These are phyloP conservation scores for Ricinus communis DNA, from an alignment of 345 rosid species.

Conservation along the genomic window DNA sequence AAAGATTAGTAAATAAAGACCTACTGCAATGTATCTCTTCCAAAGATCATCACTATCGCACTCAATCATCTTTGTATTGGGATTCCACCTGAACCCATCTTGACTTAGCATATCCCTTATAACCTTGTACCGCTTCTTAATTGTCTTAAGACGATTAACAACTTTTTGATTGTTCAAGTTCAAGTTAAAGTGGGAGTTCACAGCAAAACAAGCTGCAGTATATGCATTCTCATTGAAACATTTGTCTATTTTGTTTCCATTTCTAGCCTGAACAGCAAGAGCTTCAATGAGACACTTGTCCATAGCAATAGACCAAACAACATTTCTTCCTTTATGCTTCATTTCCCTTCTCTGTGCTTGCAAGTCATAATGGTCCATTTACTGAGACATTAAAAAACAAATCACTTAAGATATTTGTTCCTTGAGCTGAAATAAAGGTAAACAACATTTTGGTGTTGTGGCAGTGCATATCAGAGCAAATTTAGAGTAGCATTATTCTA, in stretches of 20 bases:
- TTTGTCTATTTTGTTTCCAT: conserved; percentile 76
- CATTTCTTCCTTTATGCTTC: conserved; percentile 88
- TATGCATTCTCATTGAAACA: conserved; percentile 81
- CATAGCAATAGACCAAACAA: conserved; percentile 86
- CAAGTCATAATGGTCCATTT: conserved; percentile 64
- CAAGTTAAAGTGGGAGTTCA: conserved; percentile 62
- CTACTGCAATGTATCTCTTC: conserved; percentile 77
- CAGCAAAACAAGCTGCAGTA: conserved; percentile 72
- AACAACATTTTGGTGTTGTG: not conserved
- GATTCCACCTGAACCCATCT: conserved; percentile 82
- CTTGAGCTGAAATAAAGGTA: not conserved
- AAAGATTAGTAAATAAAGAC: conserved; percentile 14
- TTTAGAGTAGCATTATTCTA: not conserved
- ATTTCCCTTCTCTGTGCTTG: conserved; percentile 58
- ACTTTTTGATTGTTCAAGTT: conserved; percentile 81
- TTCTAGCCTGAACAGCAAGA: conserved; percentile 76
- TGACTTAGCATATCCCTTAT: conserved; percentile 72
- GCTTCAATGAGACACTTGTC: conserved; percentile 88
- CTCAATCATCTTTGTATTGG: conserved; percentile 62
- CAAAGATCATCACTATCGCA: conserved; percentile 73
- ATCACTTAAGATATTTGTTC: conserved; percentile 5
- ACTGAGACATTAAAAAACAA: conserved; percentile 32
- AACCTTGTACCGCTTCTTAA: conserved; percentile 79
- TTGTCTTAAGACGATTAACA: conserved; percentile 81
- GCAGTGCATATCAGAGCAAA: not conserved